phyloP scores from a whole-genome alignment of 2,329 filamentous ascomycete species.

The Aureobasidium lini region DNA sequence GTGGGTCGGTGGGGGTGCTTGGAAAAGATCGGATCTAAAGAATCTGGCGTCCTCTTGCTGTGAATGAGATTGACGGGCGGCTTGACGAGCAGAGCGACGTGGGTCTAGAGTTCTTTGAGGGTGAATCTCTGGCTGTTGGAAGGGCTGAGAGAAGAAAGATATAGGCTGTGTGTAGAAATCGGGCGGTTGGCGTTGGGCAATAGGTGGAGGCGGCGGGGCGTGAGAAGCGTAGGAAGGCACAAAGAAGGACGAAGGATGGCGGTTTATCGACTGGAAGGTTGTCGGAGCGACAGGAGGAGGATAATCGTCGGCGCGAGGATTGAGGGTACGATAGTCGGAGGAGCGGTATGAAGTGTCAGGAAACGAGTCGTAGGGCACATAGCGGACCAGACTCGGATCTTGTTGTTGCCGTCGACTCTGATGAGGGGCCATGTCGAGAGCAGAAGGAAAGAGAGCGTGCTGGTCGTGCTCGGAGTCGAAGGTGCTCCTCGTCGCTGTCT shows the following conservation, averaged over 20 bases:
- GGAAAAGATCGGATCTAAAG: background rate
- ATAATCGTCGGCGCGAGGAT: background rate
- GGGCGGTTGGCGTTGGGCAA: background rate
- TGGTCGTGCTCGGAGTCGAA: background rate
- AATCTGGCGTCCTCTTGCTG: background rate
- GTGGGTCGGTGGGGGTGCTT: background rate
- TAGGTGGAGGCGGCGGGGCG: background rate
- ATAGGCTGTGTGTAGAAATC: background rate
- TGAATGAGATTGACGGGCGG: background rate
- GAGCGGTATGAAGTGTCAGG: background rate
- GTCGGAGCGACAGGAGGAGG: background rate
- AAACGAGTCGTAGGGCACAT: background rate
- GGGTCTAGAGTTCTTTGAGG: background rate
- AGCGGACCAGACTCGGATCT: background rate
- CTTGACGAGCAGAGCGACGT: background rate
- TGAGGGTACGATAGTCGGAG: background rate
- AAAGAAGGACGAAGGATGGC: constrained; percentile 10
- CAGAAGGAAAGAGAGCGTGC: background rate
- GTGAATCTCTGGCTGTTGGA: background rate
- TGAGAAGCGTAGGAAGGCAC: background rate
- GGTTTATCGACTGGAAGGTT: background rate
- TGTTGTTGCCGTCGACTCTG: background rate
- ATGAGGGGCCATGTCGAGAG: background rate
- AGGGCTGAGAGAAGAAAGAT: background rate
- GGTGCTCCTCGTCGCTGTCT: background rate